Evolutionary conservation across 495 filamentous ascomycete genomes (phyloP).

Genomic region (Beverwykella pulmonaria): DNA sequence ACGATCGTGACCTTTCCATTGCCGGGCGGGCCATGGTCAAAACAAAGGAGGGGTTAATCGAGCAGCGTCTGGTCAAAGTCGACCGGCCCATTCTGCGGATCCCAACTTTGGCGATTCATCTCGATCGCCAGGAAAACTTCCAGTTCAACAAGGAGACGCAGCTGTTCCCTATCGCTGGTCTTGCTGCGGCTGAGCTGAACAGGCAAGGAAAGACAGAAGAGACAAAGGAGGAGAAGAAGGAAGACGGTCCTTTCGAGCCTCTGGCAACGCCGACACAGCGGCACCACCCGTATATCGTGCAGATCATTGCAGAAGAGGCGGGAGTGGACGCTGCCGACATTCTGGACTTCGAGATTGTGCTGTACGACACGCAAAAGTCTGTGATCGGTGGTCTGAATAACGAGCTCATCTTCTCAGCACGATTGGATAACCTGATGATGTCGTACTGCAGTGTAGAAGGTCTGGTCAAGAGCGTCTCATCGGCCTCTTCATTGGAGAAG

Average conservation of each 20-base stretch:
- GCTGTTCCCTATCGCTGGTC: constrained; percentile 87
- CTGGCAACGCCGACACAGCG: constrained; percentile 76
- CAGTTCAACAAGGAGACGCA: constrained; percentile 96
- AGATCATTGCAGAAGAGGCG: constrained; percentile 80
- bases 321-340: constrained; percentile 69
- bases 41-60: constrained; percentile 69
- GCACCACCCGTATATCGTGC: constrained; percentile 84
- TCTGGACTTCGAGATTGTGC: constrained; percentile 90
- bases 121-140: constrained; percentile 82
- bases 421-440: constrained; percentile 94
- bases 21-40: constrained; percentile 87
- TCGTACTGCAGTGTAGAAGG: constrained; percentile 83
- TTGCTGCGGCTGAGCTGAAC: constrained; percentile 86
- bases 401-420: constrained; percentile 90
- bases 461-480: constrained; percentile 77
- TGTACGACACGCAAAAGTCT: constrained; percentile 92
- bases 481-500: constrained; percentile 62
- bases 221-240: constrained; percentile 52
- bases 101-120: constrained; percentile 89
- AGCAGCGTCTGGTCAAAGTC: constrained; percentile 85
- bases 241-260: constrained; percentile 58
- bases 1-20: constrained; percentile 90
- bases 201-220: constrained; percentile 56
- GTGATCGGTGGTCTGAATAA: constrained; percentile 87
- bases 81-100: constrained; percentile 89